Evolutionary conservation across 352 stramenopile genomes (phyloP).

Genomic region (Phytophthora foliorum): DNA sequence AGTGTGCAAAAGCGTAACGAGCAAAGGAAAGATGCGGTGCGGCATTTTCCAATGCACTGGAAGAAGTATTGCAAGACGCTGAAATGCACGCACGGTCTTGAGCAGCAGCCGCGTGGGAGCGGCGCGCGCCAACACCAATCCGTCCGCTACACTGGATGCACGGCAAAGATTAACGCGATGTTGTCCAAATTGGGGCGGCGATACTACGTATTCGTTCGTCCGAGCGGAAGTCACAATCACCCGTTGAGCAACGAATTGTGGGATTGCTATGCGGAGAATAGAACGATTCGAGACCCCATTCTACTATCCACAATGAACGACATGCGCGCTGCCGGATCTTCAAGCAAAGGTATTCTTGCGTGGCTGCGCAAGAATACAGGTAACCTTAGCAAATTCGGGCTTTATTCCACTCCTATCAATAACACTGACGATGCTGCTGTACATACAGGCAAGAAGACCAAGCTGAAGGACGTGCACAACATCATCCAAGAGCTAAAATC

Average conservation of each 20-base stretch:
- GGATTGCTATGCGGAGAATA: background rate
- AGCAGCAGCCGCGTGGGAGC: background rate
- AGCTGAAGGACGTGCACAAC: background rate
- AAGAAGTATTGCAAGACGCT: background rate
- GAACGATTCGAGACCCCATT: background rate
- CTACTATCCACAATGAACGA: background rate
- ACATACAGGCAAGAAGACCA: background rate
- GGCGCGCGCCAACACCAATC: background rate
- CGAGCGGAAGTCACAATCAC: background rate
- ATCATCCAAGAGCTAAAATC: background rate
- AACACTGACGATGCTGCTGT: background rate
- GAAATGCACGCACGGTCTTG: background rate
- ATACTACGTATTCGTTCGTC: background rate
- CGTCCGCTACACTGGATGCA: background rate
- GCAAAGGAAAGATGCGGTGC: background rate
- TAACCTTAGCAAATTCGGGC: background rate
- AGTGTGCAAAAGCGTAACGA: background rate
- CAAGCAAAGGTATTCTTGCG: background rate
- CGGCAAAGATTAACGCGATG: background rate
- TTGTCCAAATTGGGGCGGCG: background rate
- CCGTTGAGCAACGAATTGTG: background rate
- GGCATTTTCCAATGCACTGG: background rate
- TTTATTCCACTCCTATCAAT: too few species aligned
- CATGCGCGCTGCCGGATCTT: background rate
- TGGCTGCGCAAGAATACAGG: background rate